Base-by-base conservation (phyloP, 1,284 basidiomycete species). In the Neolentinus lepideus region DNA sequence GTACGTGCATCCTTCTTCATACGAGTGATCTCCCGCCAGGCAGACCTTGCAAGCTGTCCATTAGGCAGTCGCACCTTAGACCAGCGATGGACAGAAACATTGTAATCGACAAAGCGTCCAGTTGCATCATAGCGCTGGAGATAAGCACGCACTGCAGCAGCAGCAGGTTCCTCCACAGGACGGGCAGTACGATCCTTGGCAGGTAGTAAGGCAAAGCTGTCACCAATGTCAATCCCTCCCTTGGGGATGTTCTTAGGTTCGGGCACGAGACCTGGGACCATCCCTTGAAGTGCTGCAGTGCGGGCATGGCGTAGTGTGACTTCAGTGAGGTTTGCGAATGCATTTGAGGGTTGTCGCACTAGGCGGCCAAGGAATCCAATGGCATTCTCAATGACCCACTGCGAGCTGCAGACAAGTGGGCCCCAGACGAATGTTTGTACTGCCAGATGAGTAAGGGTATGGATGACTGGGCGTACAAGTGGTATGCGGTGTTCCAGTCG, bases 351-450 rank as follows among this genome's bases (percentile, higher is more conserved):
- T 48, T 68, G 69, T 3, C 54, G 27, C 8, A 73, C 63, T 47
- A 72, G 67, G 43, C 65, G 56, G 2, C 64, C 67, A 14, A 73
- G 63, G 53, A 67, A 68, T 0, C 73, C 71, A 47, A 75, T 75
- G 0, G 66, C 67, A 8, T 62, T 58, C 51, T 74, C 70, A 57
- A 72, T 67, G 0, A 65, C 65, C 66, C 68, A 71, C 47, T 70
- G 67, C 2, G 67, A 60, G 22, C 55, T 63, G 45, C 57, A 60
- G 3, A 55, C 54, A 0, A 51, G 57, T 12, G 70, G 70, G 2
- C 72, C 70, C 12, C 64, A 47, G 0, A 60, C 60, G 11, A 47
- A 19, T 14, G 61, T 60, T 55, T 73, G 71, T 3, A 51, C 51
- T 1, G 61, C 61, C 2, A 68, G 25, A 57, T 75, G 71, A 12